Evolutionary conservation across 768 basidiomycete species (phyloP).

Genomic region (Leucocoprinus birnbaumii): DNA sequence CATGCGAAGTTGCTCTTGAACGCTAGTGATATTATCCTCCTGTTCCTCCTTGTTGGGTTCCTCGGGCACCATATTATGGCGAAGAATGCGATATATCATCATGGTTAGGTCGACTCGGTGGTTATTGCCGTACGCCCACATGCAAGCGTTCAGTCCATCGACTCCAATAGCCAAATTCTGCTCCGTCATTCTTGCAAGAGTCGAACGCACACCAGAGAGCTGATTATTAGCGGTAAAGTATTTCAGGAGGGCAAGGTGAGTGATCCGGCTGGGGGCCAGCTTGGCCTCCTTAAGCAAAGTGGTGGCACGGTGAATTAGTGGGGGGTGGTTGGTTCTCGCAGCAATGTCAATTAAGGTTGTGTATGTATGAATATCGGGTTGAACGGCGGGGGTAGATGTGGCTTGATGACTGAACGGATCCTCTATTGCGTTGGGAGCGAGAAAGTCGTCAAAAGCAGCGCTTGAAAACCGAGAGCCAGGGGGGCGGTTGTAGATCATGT

Average conservation of each 20-base stretch:
- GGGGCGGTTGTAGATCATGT: slow-evolving; percentile 46
- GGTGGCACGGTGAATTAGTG: slow-evolving; percentile 46
- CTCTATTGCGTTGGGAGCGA: not conserved
- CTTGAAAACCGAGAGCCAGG: slow-evolving; percentile 32
- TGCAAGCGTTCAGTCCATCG: slow-evolving; percentile 65
- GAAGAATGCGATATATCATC: slow-evolving; percentile 62
- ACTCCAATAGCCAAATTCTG: slow-evolving; percentile 51
- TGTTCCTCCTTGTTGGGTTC: slow-evolving; percentile 28
- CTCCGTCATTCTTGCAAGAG: slow-evolving; percentile 48
- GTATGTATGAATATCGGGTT: slow-evolving; percentile 69
- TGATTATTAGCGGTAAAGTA: slow-evolving; percentile 49
- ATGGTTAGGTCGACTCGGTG: slow-evolving; percentile 52
- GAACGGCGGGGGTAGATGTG: slow-evolving; percentile 18
- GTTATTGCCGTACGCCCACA: slow-evolving; percentile 65
- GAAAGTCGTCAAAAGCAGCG: slow-evolving; percentile 7
- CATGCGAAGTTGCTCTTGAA: slow-evolving; percentile 33
- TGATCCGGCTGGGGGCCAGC: slow-evolving; percentile 55
- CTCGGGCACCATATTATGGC: slow-evolving; percentile 45
- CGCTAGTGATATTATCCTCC: slow-evolving; percentile 31
- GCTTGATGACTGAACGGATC: slow-evolving; percentile 3
- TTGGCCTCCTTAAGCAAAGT: slow-evolving; percentile 52
- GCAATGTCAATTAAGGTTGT: slow-evolving; percentile 68
- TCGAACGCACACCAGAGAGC: slow-evolving; percentile 52
- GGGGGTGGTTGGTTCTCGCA: slow-evolving; percentile 39
- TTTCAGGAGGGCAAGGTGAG: slow-evolving; percentile 56